Base-by-base conservation (phyloP, 371 early-diverging fungal genomes). In the Sporodiniella umbellata region DNA sequence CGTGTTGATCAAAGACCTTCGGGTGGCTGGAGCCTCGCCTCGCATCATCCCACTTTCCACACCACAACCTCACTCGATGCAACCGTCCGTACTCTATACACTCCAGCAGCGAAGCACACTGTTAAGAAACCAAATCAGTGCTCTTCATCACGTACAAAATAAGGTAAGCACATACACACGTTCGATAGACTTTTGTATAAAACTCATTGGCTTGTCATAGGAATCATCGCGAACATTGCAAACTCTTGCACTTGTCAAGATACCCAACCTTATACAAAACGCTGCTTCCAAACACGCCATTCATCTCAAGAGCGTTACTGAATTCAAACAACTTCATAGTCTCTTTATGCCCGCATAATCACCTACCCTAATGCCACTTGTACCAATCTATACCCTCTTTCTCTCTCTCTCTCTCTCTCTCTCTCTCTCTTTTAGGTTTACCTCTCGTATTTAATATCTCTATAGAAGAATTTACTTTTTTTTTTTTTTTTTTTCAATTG, bases 31-130 rank as follows among this genome's bases (percentile, higher is more conserved):
- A 42, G 80, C 84, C 2, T 67, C 80, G 0, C 84, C 83, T 24
- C 73, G 77, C 53, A 55, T 85, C 11, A 67, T 84, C 42, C 71
- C 75, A 45, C 61, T 81, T 22, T 33, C 47, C 68, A 30, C 87
- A 87, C n/a, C 76, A 80, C 44, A 86, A 80, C 58, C 85, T 48
- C 84, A 84, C 65, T 85, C 86, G 51, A 68, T 77, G 54, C 88
- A 88, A 51, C 88, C 87, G 59, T 79, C 87, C 8, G 79, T 85
- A 8, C 51, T 86, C 21, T 64, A 77, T 43, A 86, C 84, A 39
- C 70, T 86, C 26, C 78, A 82, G 33, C 71, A 81, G 44, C 78
- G 86, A 38, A 81, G 83, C 48, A 55, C 70, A n/a, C 75, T 82
- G 51, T 70, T 85, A 47, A 71, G 75, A 50, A 58, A 64, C 25